A percentile compares a stretch with the other conserved stretches of the same genome.
Evolutionary conservation across 345 rosid species (phyloP).

Genomic region (Corchorus olitorius): DNA sequence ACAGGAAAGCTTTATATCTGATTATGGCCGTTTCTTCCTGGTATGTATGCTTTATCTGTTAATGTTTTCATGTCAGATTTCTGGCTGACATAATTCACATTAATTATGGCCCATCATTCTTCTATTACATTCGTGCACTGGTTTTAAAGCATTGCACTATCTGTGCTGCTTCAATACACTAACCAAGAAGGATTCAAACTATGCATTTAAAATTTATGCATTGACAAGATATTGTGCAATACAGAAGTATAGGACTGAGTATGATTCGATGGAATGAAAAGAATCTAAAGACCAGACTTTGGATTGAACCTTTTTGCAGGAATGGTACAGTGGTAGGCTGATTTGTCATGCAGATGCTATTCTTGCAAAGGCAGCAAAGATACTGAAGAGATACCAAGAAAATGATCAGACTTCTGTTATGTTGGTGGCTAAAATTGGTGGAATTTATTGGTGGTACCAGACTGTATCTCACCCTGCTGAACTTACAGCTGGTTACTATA

Average conservation of each 20-base stretch:
- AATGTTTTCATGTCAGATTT: background rate
- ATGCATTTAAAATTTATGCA: background rate
- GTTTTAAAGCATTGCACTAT: too few species aligned
- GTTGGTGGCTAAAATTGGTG: conserved; percentile 66
- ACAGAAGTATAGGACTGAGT: background rate
- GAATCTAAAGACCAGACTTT: background rate
- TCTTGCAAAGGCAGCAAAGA: conserved; percentile 60
- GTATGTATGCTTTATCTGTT: conserved; percentile 34
- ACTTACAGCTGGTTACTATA: conserved; percentile 67
- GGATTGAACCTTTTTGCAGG: conserved; percentile 38
- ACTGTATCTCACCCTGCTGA: conserved; percentile 63
- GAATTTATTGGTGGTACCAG: conserved; percentile 72
- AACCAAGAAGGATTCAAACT: background rate
- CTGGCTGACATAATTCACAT: background rate
- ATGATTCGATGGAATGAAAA: background rate
- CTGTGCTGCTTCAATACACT: background rate
- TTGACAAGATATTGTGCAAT: background rate
- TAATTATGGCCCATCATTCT: background rate
- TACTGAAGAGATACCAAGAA: conserved; percentile 49
- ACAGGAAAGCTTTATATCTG: conserved; percentile 63
- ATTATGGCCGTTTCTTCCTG: conserved; percentile 70
- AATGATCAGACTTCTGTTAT: conserved; percentile 43
- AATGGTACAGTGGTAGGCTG: conserved; percentile 74
- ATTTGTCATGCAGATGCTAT: conserved; percentile 73
- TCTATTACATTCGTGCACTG: background rate